A percentile compares a stretch with the other conserved stretches of the same genome.
Evolutionary conservation across 148 eudicot species (phyloP).

Genomic region (Vaccinium darrowii): DNA sequence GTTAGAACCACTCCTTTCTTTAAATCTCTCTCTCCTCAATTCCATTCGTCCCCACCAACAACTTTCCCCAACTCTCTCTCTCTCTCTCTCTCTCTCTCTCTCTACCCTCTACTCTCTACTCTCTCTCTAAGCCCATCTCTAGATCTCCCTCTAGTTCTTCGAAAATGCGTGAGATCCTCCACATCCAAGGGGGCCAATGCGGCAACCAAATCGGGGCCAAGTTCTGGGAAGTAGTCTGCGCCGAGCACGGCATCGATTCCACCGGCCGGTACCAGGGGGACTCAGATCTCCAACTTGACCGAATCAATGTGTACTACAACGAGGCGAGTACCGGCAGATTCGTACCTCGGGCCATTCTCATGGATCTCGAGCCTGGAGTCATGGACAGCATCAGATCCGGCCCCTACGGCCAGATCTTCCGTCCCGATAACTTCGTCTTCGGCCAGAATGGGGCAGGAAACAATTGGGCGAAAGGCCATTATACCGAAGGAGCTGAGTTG

Average conservation of each 20-base stretch:
- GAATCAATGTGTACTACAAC: conserved; percentile 39
- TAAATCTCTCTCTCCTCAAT: neutral
- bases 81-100: neutral
- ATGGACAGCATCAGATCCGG: conserved; percentile 34
- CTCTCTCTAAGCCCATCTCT: neutral
- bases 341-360: conserved; percentile 32
- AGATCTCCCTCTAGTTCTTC: neutral
- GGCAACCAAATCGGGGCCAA: conserved; percentile 23
- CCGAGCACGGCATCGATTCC: conserved; percentile 37
- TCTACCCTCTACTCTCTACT: neutral
- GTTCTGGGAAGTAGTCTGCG: conserved; percentile 16
- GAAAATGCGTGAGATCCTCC: conserved; percentile 36
- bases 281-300: conserved; percentile 32
- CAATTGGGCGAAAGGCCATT: conserved; percentile 9
- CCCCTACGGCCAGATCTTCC: neutral
- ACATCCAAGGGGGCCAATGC: conserved; percentile 42
- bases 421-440: neutral
- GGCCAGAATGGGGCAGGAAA: neutral
- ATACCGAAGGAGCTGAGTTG: conserved; percentile 36
- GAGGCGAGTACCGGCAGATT: conserved; percentile 35
- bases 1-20: neutral
- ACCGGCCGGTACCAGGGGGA: conserved; percentile 35
- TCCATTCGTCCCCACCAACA: neutral
- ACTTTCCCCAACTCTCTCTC: neutral
- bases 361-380: conserved; percentile 39